phyloP scores from a whole-genome alignment of 148 eudicot genomes.

The Camellia lanceoleosa region DNA sequence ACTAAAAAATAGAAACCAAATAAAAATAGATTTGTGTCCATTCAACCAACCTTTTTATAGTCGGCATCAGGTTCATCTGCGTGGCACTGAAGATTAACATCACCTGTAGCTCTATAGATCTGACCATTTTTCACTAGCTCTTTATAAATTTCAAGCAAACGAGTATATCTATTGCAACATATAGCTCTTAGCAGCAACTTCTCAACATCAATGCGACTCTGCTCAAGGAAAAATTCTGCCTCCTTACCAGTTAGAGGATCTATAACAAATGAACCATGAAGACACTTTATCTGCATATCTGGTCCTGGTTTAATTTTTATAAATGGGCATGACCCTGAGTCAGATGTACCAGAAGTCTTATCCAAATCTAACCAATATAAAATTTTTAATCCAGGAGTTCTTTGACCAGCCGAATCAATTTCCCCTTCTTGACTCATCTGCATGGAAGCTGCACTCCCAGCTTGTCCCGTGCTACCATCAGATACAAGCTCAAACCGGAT shows the following conservation, averaged over 20 bases:
- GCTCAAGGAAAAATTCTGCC: conserved; percentile 74
- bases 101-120: conserved; percentile 56
- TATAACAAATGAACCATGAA: conserved; percentile 82
- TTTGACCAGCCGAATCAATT: conserved; percentile 61
- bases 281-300: conserved; percentile 77
- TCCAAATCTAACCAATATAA: conserved; percentile 87
- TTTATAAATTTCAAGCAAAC: conserved; percentile 82
- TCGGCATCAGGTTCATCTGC: conserved; percentile 39
- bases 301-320: conserved; percentile 89
- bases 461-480: conserved; percentile 62
- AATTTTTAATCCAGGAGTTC: conserved; percentile 86
- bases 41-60: conserved; percentile 51
- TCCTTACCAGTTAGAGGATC: conserved; percentile 87
- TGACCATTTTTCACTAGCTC: conserved; percentile 70
- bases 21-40: not conserved
- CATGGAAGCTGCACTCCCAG: conserved; percentile 45
- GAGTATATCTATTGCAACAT: conserved; percentile 82
- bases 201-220: conserved; percentile 90
- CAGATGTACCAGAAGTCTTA: conserved; percentile 51
- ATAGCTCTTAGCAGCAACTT: conserved; percentile 79
- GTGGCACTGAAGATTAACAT: conserved; percentile 60
- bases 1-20: not conserved
- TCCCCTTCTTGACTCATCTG: conserved; percentile 85
- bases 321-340: conserved; percentile 64
- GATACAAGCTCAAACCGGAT: conserved; percentile 87